Evolutionary conservation across 164 flowering plant species (phyloP).

Genomic region (Liquidambar formosana): DNA sequence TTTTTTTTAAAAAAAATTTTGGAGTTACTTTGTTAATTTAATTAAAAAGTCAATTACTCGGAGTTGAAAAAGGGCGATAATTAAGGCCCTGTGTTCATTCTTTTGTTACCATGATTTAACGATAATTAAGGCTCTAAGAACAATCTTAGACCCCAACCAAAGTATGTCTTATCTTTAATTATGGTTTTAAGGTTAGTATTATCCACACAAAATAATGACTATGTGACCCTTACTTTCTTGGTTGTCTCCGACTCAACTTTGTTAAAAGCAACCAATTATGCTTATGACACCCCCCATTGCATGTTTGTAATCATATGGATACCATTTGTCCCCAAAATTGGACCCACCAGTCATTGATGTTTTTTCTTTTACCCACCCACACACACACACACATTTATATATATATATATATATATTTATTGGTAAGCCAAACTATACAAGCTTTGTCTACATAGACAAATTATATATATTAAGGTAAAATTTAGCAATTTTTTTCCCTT

Average conservation of each 20-base stretch:
- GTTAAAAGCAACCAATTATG: conserved; percentile 11
- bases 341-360: not conserved
- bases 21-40: too few relatives aligned
- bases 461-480: too few relatives aligned
- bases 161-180: conserved; percentile 16
- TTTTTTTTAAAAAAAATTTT: too few relatives aligned
- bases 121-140: not conserved
- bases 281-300: conserved; percentile 13
- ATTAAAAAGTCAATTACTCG: too few relatives aligned
- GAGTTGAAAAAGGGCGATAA: not conserved
- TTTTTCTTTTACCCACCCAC: too few relatives aligned
- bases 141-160: not conserved
- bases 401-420: too few relatives aligned
- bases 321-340: conserved; percentile 22
- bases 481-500: too few relatives aligned
- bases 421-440: not conserved
- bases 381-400: too few relatives aligned
- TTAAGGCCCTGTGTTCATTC: not conserved
- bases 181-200: conserved; percentile 2
- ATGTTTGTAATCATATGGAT: conserved; percentile 28
- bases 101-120: not conserved
- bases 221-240: not conserved
- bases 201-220: conserved; percentile 15
- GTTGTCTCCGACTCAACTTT: conserved; percentile 9
- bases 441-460: too few relatives aligned